phyloP scores from a whole-genome alignment of 1,139 yeast species.

The Blastobotrys indianensis region DNA sequence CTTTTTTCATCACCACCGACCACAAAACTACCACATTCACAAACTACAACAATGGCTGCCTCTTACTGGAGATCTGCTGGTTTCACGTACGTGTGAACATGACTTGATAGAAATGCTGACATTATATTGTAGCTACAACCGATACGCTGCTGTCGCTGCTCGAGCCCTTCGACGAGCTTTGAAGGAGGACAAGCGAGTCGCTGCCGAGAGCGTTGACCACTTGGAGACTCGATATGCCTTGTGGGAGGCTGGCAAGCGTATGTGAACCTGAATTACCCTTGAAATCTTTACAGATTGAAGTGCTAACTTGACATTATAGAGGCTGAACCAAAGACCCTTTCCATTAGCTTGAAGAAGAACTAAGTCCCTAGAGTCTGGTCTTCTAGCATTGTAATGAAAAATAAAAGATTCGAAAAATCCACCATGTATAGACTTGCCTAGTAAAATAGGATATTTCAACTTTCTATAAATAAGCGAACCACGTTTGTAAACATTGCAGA shows the following conservation, averaged over 20 bases:
- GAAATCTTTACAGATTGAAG: not conserved
- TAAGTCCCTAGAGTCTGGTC: conserved; percentile 6
- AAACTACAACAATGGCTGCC: conserved; percentile 18
- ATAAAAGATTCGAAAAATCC: too few relatives aligned
- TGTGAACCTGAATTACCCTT: conserved; percentile 20
- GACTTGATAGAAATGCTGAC: conserved; percentile 16
- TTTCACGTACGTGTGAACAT: conserved; percentile 26
- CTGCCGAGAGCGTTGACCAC: conserved; percentile 67
- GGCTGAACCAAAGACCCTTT: conserved; percentile 21
- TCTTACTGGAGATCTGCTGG: conserved; percentile 30
- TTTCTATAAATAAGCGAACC: too few relatives aligned
- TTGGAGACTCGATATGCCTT: conserved; percentile 73
- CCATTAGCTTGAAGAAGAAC: conserved; percentile 17
- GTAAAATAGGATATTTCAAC: too few relatives aligned
- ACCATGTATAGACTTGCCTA: too few relatives aligned
- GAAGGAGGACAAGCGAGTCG: conserved; percentile 78
- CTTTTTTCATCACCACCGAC: not conserved
- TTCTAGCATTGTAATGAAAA: too few relatives aligned
- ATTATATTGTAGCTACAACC: conserved; percentile 52
- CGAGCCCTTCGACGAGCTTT: conserved; percentile 81
- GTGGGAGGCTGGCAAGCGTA: conserved; percentile 62
- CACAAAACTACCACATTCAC: not conserved
- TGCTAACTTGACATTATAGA: conserved; percentile 13
- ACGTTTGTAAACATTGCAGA: too few relatives aligned
- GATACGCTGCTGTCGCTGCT: conserved; percentile 87